Base-by-base conservation (phyloP, 257 asterid species). In the Plectranthus barbatus region DNA sequence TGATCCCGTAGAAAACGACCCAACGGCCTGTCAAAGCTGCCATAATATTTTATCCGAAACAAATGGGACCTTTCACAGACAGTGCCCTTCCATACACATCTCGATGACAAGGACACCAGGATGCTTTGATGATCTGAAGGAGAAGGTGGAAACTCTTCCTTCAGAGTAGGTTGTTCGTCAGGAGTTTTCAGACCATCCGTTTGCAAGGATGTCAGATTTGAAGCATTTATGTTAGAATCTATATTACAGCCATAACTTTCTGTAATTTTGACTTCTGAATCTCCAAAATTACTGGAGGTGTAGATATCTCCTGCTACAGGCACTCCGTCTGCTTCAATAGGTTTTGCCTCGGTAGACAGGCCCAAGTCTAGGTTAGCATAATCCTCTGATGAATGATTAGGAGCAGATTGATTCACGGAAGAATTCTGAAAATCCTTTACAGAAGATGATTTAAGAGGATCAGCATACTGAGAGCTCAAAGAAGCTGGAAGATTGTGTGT, bases 11-110 rank as follows among this genome's bases (percentile, higher is more conserved):
- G 84, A 81, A 80, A 89, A 39, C 95, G 97, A 47, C 98, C 98
- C 84, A 92, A 71, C 59, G 98, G 97, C 83, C 85, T 86, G 80
- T 92, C 98, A 51, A 80, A 85, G 75, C 70, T 84, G 42, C 95
- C 95, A 64, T 92, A 92, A 66, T 92, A 92, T 81, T 86, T 89
- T 54, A 92, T 86, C 58, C 97, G 95, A 64, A 84, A 83, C 62
- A 92, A 84, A 77, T 86, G 95, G 14, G 97, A 83, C 70, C 90
- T 86, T 78, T 92, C 96, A 60, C 99, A 92, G 54, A 92, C 95
- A 50, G 94, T 85, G 57, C 99, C 99, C 66, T 92, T 89, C 99
- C 96, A 85, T 56, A 92, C 86, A 67, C 97, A 89, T 62, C 96
- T 77, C 1, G 99, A 89, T 26, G 96, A 92, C 60, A 89, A 75